Base-by-base conservation (phyloP, 768 basidiomycete genomes). In the Phallus indusiatus region DNA sequence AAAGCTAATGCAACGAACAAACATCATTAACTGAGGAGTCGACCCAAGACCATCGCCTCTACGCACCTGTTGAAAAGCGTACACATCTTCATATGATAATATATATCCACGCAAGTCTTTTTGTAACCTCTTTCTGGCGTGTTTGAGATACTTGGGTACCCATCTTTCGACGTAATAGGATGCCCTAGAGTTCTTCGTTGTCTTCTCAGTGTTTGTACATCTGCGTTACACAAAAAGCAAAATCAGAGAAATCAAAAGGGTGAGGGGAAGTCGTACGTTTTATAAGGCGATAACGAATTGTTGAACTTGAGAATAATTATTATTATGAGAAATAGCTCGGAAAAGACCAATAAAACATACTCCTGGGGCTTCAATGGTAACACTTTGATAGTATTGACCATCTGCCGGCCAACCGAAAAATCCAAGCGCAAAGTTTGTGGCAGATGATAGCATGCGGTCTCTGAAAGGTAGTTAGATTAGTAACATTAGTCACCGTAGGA, bases 251-350 rank as follows among this genome's bases (percentile, higher is more conserved):
- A 16, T 21, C 10, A 12, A 54, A 60, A 18, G 21, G 54, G 14
- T 56, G 24, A 28, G 47, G 22, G 34, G n/a, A n/a, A n/a, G 2
- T 28, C 77, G 52, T 65, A 89, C 74, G 88, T 90, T 59, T 79
- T 78, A 63, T 93, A 94, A 3, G 93, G 93, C 0, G 91, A 79
- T 5, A 96, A 81, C 1, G 93, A 93, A 68, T 88, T 88, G 71
- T 90, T 91, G 67, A 86, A 88, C 79, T 87, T 52, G 2, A 3
- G 28, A 51, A 47, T 8, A 12, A 21, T n/a, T 21, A 52, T 20
- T 4, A 18, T 34, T 60, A 24, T 8, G 18, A 22, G 21, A 28
- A 28, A 28, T 7, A n/a, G n/a, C n/a, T n/a, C n/a, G 8, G 20
- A 10, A 16, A 12, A 10, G 33, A 52, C 5, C 37, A 17, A 48